Evolutionary conservation across 2,329 filamentous ascomycete species (phyloP).

Genomic region (Botrytis aclada): DNA sequence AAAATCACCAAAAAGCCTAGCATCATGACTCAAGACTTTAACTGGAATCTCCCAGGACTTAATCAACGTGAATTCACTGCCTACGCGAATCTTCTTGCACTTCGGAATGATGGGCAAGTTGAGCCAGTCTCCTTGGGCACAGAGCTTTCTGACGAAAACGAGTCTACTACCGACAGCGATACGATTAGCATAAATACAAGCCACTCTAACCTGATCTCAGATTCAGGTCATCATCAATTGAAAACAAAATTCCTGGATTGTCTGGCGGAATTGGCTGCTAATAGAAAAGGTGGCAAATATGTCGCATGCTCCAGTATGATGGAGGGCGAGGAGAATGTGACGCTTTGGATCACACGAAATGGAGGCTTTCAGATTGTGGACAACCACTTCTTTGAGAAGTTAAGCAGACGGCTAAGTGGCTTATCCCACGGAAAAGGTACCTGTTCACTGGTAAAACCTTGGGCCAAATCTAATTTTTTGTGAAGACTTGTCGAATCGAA

Average conservation of each 20-base stretch:
- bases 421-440: background rate
- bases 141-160: background rate
- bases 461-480: background rate
- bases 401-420: background rate
- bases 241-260: background rate
- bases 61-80: background rate
- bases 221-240: background rate
- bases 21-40: background rate
- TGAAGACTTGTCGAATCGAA: background rate
- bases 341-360: background rate
- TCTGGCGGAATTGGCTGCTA: background rate
- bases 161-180: background rate
- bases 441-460: background rate
- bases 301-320: background rate
- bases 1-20: background rate
- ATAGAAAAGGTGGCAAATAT: background rate
- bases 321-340: background rate
- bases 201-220: background rate
- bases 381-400: background rate
- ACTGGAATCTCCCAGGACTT: background rate
- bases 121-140: background rate
- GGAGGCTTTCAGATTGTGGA: background rate
- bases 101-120: background rate
- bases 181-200: background rate
- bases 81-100: background rate